These are phyloP conservation scores for Secale cereale DNA, from an alignment of 176 grass and related monocot genomes.

Conservation along the genomic window DNA sequence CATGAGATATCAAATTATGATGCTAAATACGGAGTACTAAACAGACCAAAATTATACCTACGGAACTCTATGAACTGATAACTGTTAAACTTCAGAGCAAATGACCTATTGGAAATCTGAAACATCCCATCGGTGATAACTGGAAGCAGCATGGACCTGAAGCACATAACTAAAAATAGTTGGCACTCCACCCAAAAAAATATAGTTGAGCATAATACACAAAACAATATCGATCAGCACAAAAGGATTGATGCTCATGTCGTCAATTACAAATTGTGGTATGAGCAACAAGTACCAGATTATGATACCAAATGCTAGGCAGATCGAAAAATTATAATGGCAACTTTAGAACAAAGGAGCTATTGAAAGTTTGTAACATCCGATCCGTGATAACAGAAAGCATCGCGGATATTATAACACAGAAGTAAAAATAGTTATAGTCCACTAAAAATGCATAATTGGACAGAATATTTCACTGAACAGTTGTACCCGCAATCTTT, in stretches of 20 bases:
- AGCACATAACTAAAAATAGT: not conserved
- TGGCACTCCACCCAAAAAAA: not conserved
- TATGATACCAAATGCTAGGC: not conserved
- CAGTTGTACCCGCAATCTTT: too few species aligned
- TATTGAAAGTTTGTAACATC: not conserved
- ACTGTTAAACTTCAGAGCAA: not conserved
- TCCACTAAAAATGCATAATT: not conserved
- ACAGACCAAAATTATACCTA: not conserved
- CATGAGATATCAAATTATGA: not conserved
- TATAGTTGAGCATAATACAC: not conserved
- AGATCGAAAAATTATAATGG: not conserved
- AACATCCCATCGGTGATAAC: not conserved
- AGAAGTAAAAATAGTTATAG: not conserved
- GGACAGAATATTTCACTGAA: too few species aligned
- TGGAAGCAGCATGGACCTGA: not conserved
- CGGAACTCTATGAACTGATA: not conserved
- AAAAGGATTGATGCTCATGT: not conserved
- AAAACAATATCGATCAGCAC: not conserved
- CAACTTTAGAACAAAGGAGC: not conserved
- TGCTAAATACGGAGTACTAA: not conserved
- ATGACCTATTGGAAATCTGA: not conserved
- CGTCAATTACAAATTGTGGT: not conserved
- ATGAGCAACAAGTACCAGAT: not conserved
- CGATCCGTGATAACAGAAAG: not conserved
- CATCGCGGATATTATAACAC: not conserved